phyloP scores from a whole-genome alignment of 2,329 filamentous ascomycete species.

The Trichoderma sp. region DNA sequence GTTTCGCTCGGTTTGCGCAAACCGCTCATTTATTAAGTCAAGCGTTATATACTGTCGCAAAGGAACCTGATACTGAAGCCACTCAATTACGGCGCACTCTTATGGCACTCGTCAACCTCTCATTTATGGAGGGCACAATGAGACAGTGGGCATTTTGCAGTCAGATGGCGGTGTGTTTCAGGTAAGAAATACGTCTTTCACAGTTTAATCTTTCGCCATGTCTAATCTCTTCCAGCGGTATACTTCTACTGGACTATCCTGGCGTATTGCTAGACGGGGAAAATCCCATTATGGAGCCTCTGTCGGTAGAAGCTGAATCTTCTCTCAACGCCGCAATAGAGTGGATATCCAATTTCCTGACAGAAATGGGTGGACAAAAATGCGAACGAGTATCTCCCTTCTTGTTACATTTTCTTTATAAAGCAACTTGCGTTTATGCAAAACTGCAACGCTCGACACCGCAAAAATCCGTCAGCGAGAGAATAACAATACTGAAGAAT shows the following conservation, averaged over 20 bases:
- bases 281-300: neutral
- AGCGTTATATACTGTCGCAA: conserved; percentile 2
- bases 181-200: neutral
- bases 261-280: neutral
- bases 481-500: neutral
- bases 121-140: conserved; percentile 17
- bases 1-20: conserved; percentile 23
- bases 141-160: conserved; percentile 20
- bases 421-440: neutral
- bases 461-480: neutral
- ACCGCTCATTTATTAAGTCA: conserved; percentile 22
- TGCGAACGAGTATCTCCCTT: neutral
- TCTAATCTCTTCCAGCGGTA: neutral
- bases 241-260: neutral
- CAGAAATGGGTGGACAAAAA: conserved; percentile 32
- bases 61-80: neutral
- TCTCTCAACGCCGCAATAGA: neutral
- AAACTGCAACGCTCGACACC: neutral
- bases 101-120: conserved; percentile 1
- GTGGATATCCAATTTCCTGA: conserved; percentile 41
- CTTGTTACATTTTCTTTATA: neutral
- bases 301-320: neutral
- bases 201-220: neutral
- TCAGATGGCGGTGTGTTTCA: conserved; percentile 23
- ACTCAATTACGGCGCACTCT: neutral